Conservation (phyloP, 495 filamentous ascomycete genomes). For the Copromyces sp. region DNA sequence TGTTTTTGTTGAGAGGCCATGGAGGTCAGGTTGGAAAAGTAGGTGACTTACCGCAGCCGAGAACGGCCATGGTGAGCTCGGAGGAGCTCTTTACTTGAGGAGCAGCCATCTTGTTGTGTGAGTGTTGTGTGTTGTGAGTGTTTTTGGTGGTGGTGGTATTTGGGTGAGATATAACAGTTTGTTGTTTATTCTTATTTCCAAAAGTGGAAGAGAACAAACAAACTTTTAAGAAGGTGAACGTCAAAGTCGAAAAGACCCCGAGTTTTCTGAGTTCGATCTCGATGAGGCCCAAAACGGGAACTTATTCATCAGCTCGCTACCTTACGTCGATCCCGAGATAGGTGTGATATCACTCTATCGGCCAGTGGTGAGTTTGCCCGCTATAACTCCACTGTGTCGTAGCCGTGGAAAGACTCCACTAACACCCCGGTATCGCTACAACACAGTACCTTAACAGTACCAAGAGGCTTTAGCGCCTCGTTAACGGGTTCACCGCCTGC, state of each 20-base stretch:
- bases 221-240: not conserved
- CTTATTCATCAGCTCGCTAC: not conserved
- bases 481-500: not conserved
- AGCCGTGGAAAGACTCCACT: not conserved
- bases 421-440: not conserved
- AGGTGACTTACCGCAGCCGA: slow-evolving; percentile 55
- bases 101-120: slow-evolving; percentile 10
- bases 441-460: not conserved
- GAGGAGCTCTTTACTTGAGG: slow-evolving; percentile 21
- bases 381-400: not conserved
- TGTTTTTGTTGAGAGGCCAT: not conserved
- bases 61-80: slow-evolving; percentile 55
- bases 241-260: not conserved
- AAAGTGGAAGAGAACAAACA: not conserved
- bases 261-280: not conserved
- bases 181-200: not conserved
- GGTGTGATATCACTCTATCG: not conserved
- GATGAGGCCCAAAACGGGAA: not conserved
- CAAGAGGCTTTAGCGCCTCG: not conserved
- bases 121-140: not conserved
- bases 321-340: not conserved
- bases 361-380: not conserved
- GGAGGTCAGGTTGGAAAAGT: too few species aligned
- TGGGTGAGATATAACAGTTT: not conserved
- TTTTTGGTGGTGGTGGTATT: not conserved